These are phyloP conservation scores for Kickxella alabastrina DNA, from an alignment of 192 early-diverging fungal species.

Conservation along the genomic window DNA sequence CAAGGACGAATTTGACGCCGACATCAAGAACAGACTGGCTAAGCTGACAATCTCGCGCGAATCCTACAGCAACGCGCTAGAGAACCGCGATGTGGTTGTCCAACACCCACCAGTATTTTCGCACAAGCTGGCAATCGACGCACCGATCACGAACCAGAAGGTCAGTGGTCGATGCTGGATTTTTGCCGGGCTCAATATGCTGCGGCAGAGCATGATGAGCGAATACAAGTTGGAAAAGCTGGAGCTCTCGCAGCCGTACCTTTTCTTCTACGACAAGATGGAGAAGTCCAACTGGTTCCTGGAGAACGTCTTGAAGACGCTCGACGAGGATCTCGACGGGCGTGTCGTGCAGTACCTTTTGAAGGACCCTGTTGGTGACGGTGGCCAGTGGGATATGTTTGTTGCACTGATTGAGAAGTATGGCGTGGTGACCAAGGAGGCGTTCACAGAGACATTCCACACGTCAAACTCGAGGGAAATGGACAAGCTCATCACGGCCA, in stretches of 20 bases:
- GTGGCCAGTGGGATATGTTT: slow-evolving; percentile 80
- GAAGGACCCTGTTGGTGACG: slow-evolving; percentile 62
- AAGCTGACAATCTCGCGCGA: slow-evolving; percentile 62
- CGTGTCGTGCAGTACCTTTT: slow-evolving; percentile 70
- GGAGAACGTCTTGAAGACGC: slow-evolving; percentile 67
- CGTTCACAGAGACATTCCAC: slow-evolving; percentile 63
- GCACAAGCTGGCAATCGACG: slow-evolving; percentile 48
- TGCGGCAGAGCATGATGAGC: slow-evolving; percentile 64
- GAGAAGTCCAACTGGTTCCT: slow-evolving; percentile 83
- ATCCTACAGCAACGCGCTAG: slow-evolving; percentile 55
- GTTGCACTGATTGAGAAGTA: slow-evolving; percentile 73
- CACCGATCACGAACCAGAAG: slow-evolving; percentile 68
- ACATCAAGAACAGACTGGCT: slow-evolving; percentile 66
- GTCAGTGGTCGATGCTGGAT: slow-evolving; percentile 77
- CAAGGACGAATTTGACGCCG: slow-evolving; percentile 51
- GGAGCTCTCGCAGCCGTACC: slow-evolving; percentile 71
- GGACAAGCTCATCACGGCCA: slow-evolving; percentile 59
- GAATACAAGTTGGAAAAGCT: slow-evolving; percentile 76
- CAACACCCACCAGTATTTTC: slow-evolving; percentile 39
- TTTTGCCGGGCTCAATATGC: slow-evolving; percentile 74
- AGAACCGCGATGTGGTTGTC: slow-evolving; percentile 54
- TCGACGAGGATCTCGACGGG: slow-evolving; percentile 58
- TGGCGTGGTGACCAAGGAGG: slow-evolving; percentile 67
- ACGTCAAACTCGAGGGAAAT: slow-evolving; percentile 61
- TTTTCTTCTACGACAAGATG: slow-evolving; percentile 76